Conservation (phyloP, 345 rosid species). For the Leavenworthia alabamica region DNA sequence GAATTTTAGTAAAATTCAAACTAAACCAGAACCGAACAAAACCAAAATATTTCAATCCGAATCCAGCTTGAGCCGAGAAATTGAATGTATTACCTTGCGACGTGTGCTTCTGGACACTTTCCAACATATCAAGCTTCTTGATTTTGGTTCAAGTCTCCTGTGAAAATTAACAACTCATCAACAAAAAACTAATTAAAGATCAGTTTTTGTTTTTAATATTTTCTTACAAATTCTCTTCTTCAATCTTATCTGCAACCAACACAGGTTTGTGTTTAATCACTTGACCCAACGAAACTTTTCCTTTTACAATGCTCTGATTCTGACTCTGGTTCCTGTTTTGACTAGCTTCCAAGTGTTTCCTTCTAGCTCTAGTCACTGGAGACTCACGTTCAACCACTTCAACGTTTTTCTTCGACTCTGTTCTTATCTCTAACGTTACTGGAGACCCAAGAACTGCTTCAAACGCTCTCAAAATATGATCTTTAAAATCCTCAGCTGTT, state of each 20-base stretch:
- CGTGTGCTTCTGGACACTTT: constrained; percentile 56
- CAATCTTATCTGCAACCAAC: constrained; percentile 88
- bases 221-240: constrained; percentile 89
- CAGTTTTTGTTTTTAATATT: constrained; percentile 24
- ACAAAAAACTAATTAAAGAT: background rate
- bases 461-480: constrained; percentile 69
- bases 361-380: constrained; percentile 31
- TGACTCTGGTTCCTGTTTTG: constrained; percentile 14
- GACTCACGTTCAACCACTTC: constrained; percentile 37
- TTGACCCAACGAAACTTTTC: constrained; percentile 83
- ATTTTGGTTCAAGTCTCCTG: constrained; percentile 89
- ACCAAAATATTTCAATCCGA: background rate
- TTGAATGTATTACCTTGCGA: constrained; percentile 52
- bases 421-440: constrained; percentile 73
- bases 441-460: constrained; percentile 76
- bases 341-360: constrained; percentile 42
- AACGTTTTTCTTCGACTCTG: constrained; percentile 38
- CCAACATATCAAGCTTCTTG: constrained; percentile 92
- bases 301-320: constrained; percentile 75
- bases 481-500: constrained; percentile 63
- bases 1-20: no score
- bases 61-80: background rate
- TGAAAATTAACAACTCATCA: constrained; percentile 5
- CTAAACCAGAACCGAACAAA: no score
- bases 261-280: constrained; percentile 79